Percentiles rank a stretch among this genome's conserved stretches.
phyloP scores from a whole-genome alignment of 352 stramenopile genomes.

The Thalassiosira exigua region DNA sequence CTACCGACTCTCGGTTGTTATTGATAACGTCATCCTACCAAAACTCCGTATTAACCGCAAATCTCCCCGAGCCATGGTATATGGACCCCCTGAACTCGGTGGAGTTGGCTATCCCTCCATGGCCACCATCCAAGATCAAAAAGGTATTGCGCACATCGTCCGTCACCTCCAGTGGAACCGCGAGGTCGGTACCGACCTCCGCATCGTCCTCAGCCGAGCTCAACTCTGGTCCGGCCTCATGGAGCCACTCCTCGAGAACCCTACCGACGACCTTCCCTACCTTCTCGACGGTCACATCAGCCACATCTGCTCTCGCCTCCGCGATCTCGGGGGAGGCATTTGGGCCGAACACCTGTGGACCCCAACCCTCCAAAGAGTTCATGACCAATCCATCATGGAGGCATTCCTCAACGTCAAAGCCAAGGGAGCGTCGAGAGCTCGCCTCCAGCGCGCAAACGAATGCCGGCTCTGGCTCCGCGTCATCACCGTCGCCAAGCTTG shows the following conservation, averaged over 20 bases:
- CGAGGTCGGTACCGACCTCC: slow-evolving; percentile 14
- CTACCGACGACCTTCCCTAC: neutral
- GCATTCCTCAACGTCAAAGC: slow-evolving; percentile 2
- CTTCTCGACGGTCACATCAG: slow-evolving; percentile 10
- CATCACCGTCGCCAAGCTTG: slow-evolving; percentile 26
- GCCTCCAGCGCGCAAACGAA: slow-evolving; percentile 6
- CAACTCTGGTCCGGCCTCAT: slow-evolving; percentile 16
- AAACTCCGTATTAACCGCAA: slow-evolving; percentile 13
- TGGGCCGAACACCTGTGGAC: slow-evolving; percentile 30
- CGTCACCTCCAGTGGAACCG: slow-evolving; percentile 26
- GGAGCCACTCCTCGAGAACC: slow-evolving; percentile 11
- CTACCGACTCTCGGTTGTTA: neutral
- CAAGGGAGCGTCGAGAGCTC: neutral
- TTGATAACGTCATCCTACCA: slow-evolving; percentile 8
- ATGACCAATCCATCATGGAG: slow-evolving; percentile 22
- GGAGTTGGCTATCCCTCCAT: slow-evolving; percentile 3
- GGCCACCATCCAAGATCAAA: slow-evolving; percentile 19
- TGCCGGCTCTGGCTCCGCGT: slow-evolving; percentile 11
- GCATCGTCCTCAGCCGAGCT: slow-evolving; percentile 2
- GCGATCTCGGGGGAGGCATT: neutral
- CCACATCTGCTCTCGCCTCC: neutral
- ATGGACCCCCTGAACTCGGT: neutral
- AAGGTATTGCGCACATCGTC: slow-evolving; percentile 13
- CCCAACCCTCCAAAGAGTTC: neutral
- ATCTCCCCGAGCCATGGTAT: neutral